Evolutionary conservation across 345 rosid genomes (phyloP), one percentile per base, ranked within the genome.

Genomic region (Capsella bursapastoris): DNA sequence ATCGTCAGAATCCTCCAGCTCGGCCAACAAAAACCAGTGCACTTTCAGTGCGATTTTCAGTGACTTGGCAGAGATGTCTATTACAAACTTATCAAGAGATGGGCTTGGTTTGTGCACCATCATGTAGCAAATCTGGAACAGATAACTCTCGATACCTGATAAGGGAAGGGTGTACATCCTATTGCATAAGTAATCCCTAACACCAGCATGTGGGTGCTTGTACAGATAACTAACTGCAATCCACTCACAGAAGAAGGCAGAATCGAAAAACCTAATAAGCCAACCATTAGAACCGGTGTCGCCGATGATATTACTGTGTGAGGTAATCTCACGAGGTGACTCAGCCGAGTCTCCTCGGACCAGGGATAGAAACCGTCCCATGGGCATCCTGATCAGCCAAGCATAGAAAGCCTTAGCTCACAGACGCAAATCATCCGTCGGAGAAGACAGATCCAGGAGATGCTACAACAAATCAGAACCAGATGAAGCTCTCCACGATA

Each of bases 191-290:
- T 96, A 96, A 64, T 96, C 99, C 32, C 99, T 88, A 8, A 96
- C 98, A 56, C 98, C 99, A 0, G 90, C 73, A 44, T 96, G 97
- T 16, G 92, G 94, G 60, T 96, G 99, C 88, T 96, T 96, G 82
- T 96, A 96, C 7, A 96, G 90, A 79, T 96, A 96, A 84, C 99
- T 92, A 32, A 96, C 98, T 4, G 99, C 99, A 77, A 96, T 96
- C 99, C 99, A 96, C 88, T 96, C 99, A 14, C 99, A 96, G 84
- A 96, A 96, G 78, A 96, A 96, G 8, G 99, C 80, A 4, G 99
- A 96, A 82, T 96, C 96, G 67, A 92, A 96, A 84, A 96, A 96
- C 82, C 99, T 78, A 73, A 96, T 96, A 68, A 96, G 97, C 99
- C 99, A 92, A 15, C 99, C 99, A 22, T 81, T 89, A 83, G 95